phyloP scores from a whole-genome alignment of 2,329 filamentous ascomycete genomes.

The Phaeomoniella chlamydospora region DNA sequence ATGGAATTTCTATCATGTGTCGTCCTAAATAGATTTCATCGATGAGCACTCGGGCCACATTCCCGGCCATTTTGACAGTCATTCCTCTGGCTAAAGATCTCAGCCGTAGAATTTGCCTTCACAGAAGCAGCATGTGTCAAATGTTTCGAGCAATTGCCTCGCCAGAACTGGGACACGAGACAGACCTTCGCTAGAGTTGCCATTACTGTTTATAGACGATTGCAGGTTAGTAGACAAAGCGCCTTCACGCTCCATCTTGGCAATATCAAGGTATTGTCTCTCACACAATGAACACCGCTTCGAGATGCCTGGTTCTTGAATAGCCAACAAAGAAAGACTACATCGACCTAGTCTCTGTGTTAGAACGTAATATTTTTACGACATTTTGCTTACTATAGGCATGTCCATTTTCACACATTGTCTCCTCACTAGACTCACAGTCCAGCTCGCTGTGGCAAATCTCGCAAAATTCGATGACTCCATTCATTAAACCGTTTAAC shows the following conservation, averaged over 20 bases:
- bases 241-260: constrained; percentile 7
- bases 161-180: constrained; percentile 4
- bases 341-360: constrained; percentile 8
- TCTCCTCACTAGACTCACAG: constrained; percentile 1
- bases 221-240: too few relatives aligned
- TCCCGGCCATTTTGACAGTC: too few relatives aligned
- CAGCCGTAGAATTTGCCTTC: constrained; percentile 11
- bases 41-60: too few relatives aligned
- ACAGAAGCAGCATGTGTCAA: constrained; percentile 13
- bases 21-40: too few relatives aligned
- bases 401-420: constrained; percentile 9
- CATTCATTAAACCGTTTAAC: too few relatives aligned
- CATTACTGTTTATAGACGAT: too few relatives aligned
- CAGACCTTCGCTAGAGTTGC: background rate
- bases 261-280: constrained; percentile 11
- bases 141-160: constrained; percentile 9
- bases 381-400: constrained; percentile 7
- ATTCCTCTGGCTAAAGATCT: too few relatives aligned
- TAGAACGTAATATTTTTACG: too few relatives aligned
- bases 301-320: constrained; percentile 14
- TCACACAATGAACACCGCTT: constrained; percentile 13
- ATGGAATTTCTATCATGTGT: too few relatives aligned
- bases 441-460: constrained; percentile 8
- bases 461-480: constrained; percentile 8
- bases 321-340: constrained; percentile 11